Evolutionary conservation across 2,329 filamentous ascomycete species (phyloP), one percentile per base, ranked within the genome.

Genomic region (Mycosphaerelloides madeirae): DNA sequence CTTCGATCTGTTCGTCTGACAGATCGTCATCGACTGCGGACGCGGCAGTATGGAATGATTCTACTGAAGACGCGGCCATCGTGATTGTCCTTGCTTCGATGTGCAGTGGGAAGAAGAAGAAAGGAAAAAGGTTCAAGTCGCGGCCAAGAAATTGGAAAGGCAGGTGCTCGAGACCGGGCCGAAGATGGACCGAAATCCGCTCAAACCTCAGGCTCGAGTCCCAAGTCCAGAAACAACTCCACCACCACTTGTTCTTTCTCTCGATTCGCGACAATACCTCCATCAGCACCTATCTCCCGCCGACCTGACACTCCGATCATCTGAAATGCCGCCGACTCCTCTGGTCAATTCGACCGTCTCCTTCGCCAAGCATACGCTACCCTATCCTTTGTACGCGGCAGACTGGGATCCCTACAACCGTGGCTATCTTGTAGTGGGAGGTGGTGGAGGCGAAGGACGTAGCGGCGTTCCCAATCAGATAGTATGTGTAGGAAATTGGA

Each of bases 401-500:
- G 89, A 89, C 62, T 96, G 95, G 66, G 88, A 95, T 62, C 87
- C 85, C 40, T 78, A 84, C 59, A 82, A 94, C 70, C 77, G 83
- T 48, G 79, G 79, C 52, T 82, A 83, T 52, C 74, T 96, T 18
- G 72, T 95, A 7, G 86, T 95, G 29, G 88, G 84, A 48, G 91
- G 91, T 41, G 91, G 91, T 50, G 91, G 91, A 53, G 91, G 91
- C 39, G 82, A 87, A 53, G 82, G 85, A 38, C 80, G 81, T 53
- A 88, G 80, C 55, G 89, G 88, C 34, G 86, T 95, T 16, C 81
- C 83, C 44, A 95, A 95, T 73, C 88, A 88, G 68, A 88, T 95
- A 60, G 85, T 85, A 69, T 62, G 22, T 9, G 22, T 5, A 25
- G 9, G 82, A 72, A 6, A 19, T 28, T 22, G 6, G 6, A n/a